Conservation (phyloP, 176 grass and related monocot genomes). For the Oryza officinalis region DNA sequence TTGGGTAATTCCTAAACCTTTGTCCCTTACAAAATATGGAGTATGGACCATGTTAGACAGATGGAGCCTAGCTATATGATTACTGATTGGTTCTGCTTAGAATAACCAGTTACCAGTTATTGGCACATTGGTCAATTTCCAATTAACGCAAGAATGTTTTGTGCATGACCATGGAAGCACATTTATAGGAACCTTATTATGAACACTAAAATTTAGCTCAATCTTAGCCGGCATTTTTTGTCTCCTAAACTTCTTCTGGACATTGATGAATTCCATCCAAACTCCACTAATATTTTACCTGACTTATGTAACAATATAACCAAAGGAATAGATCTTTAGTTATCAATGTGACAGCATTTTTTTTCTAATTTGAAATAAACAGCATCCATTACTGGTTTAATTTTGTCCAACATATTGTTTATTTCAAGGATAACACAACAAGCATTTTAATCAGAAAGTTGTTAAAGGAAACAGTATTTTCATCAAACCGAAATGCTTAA, state of each 20-base stretch:
- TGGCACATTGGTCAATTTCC: neutral
- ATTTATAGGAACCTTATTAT: neutral
- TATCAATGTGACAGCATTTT: neutral
- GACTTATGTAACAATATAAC: neutral
- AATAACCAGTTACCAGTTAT: neutral
- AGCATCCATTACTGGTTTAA: neutral
- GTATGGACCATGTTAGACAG: slow-evolving; percentile 16
- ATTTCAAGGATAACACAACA: slow-evolving; percentile 9
- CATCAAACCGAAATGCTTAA: slow-evolving; percentile 10
- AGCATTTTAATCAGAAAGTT: neutral
- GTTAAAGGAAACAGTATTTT: neutral
- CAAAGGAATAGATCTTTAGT: slow-evolving; percentile 9
- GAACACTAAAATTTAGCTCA: slow-evolving; percentile 12
- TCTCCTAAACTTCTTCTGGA: slow-evolving; percentile 15
- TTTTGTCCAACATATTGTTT: neutral
- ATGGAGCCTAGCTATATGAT: neutral
- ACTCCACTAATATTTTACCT: neutral
- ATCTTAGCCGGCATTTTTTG: neutral
- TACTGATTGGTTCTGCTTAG: neutral
- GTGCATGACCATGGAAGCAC: neutral
- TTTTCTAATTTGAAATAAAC: neutral
- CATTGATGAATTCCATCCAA: neutral
- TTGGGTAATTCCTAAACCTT: slow-evolving; percentile 63
- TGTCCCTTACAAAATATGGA: neutral
- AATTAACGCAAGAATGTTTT: neutral